These are phyloP conservation scores for Pelargonium citronellum DNA, from an alignment of 441 rosid species.

Conservation along the genomic window DNA sequence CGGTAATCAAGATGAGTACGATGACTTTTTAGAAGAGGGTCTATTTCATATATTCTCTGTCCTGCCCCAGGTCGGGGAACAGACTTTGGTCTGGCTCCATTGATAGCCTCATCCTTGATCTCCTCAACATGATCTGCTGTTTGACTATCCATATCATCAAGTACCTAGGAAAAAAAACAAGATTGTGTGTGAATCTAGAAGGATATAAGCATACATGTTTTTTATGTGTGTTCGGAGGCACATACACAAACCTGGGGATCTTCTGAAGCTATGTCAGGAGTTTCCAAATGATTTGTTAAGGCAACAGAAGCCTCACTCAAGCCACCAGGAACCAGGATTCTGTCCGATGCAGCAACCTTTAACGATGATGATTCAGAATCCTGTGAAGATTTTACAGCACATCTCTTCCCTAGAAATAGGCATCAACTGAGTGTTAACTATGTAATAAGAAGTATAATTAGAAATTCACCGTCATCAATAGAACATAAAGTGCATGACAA, in stretches of 20 bases:
- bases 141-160: slow-evolving; percentile 28
- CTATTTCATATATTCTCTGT: slow-evolving; percentile 76
- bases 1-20: slow-evolving; percentile 81
- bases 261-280: slow-evolving; percentile 32
- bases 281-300: slow-evolving; percentile 39
- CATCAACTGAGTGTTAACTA: slow-evolving; percentile 24
- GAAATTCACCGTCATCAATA: neutral
- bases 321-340: slow-evolving; percentile 52
- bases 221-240: neutral
- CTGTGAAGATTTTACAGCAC: slow-evolving; percentile 52
- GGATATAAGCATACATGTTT: neutral
- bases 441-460: neutral
- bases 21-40: slow-evolving; percentile 52
- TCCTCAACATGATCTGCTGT: slow-evolving; percentile 39
- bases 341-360: slow-evolving; percentile 49
- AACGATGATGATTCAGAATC: slow-evolving; percentile 56
- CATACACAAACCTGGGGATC: slow-evolving; percentile 48
- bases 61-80: slow-evolving; percentile 76
- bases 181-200: slow-evolving; percentile 5
- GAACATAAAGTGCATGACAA: neutral
- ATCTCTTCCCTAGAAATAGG: slow-evolving; percentile 61
- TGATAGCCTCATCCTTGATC: slow-evolving; percentile 26
- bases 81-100: slow-evolving; percentile 21
- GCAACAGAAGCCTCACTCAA: slow-evolving; percentile 39
- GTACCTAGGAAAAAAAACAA: slow-evolving; percentile 28